A percentile compares a stretch with the other conserved stretches of the same genome.
Evolutionary conservation across 805 yeast genomes (phyloP).

Genomic region (Cyberlindnera bimundalis): DNA sequence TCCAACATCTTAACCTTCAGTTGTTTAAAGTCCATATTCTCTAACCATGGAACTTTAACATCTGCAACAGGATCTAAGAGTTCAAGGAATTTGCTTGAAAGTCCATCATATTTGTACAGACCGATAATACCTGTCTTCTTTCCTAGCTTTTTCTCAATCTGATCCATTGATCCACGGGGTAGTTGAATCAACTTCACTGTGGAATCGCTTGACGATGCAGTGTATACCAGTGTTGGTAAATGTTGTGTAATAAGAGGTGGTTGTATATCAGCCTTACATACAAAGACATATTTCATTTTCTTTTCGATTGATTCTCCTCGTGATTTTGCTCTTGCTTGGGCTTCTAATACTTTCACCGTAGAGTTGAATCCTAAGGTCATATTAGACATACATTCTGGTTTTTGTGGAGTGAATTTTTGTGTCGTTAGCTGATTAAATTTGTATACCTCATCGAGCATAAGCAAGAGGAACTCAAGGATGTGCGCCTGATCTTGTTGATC

Average conservation of each 20-base stretch:
- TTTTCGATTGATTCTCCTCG: not conserved
- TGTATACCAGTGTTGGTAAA: slow-evolving; percentile 52
- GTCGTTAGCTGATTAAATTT: slow-evolving; percentile 14
- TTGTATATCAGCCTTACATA: slow-evolving; percentile 53
- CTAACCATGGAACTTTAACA: slow-evolving; percentile 46
- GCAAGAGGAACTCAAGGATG: slow-evolving; percentile 35
- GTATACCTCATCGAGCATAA: slow-evolving; percentile 33
- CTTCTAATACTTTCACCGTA: slow-evolving; percentile 45
- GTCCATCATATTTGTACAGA: slow-evolving; percentile 18
- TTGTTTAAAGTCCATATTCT: slow-evolving; percentile 31
- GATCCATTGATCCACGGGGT: slow-evolving; percentile 40
- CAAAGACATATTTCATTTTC: slow-evolving; percentile 41
- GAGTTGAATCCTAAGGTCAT: slow-evolving; percentile 52
- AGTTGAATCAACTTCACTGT: slow-evolving; percentile 55
- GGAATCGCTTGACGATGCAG: slow-evolving; percentile 33
- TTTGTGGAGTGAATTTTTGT: slow-evolving; percentile 9
- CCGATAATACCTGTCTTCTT: slow-evolving; percentile 34
- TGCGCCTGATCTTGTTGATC: slow-evolving; percentile 37
- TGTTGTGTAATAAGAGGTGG: slow-evolving; percentile 51
- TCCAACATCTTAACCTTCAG: slow-evolving; percentile 41
- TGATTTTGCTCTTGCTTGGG: slow-evolving; percentile 32
- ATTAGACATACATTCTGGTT: slow-evolving; percentile 16
- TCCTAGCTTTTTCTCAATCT: slow-evolving; percentile 32
- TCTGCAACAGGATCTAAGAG: slow-evolving; percentile 30
- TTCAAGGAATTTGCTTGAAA: slow-evolving; percentile 27